Percentiles rank a stretch among this genome's conserved stretches.
Conservation (phyloP, 148 eudicot genomes). For the Heliosperma pusillum region DNA sequence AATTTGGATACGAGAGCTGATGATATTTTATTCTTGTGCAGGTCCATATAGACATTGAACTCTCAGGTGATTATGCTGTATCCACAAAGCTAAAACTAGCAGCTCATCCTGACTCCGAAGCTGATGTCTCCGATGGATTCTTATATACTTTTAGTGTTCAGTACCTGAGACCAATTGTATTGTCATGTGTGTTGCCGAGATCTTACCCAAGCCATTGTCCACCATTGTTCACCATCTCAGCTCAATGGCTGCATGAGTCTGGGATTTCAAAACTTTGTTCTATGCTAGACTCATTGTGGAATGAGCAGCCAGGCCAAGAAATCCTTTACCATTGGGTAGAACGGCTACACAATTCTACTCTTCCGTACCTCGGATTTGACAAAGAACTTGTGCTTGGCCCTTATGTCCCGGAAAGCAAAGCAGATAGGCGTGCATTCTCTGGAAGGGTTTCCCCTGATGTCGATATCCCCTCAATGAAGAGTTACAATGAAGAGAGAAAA, state of each 20-base stretch:
- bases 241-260: slow-evolving; percentile 68
- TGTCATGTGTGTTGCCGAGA: slow-evolving; percentile 76
- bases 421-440: slow-evolving; percentile 80
- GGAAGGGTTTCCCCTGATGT: slow-evolving; percentile 71
- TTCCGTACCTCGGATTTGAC: slow-evolving; percentile 64
- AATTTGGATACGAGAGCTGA: background rate
- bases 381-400: slow-evolving; percentile 72
- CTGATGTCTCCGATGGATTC: slow-evolving; percentile 40
- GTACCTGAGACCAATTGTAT: slow-evolving; percentile 68
- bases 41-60: slow-evolving; percentile 64
- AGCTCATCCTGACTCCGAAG: slow-evolving; percentile 23
- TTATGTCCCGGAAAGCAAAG: slow-evolving; percentile 39
- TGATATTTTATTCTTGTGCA: slow-evolving; percentile 30
- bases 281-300: slow-evolving; percentile 80
- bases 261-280: slow-evolving; percentile 61
- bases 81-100: slow-evolving; percentile 51
- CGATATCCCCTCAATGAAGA: slow-evolving; percentile 79
- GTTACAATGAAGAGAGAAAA: slow-evolving; percentile 57
- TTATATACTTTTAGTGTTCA: slow-evolving; percentile 69
- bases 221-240: slow-evolving; percentile 74
- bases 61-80: slow-evolving; percentile 48
- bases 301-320: slow-evolving; percentile 76
- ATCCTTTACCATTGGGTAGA: slow-evolving; percentile 81
- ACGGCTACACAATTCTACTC: slow-evolving; percentile 65
- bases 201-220: slow-evolving; percentile 81